A percentile compares a stretch with the other conserved stretches of the same genome.
phyloP scores from a whole-genome alignment of 2,329 filamentous ascomycete genomes.

The Trichoderma simmonsii region DNA sequence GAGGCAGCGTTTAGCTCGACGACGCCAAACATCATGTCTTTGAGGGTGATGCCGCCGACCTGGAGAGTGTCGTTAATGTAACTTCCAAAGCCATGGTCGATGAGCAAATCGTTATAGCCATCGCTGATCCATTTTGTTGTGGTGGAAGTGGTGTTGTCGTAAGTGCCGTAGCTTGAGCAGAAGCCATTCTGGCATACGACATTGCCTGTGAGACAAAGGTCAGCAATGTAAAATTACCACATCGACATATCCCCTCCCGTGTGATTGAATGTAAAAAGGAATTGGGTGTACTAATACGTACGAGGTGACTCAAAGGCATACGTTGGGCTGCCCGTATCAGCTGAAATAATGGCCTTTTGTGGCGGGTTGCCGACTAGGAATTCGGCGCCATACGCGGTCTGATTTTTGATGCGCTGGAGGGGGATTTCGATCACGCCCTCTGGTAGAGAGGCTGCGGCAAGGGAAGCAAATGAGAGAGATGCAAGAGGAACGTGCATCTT shows the following conservation, averaged over 20 bases:
- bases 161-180: conserved; percentile 16
- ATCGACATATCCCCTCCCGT: neutral
- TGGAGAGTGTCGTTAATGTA: conserved; percentile 19
- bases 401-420: conserved; percentile 18
- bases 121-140: conserved; percentile 7
- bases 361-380: conserved; percentile 17
- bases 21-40: conserved; percentile 17
- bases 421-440: conserved; percentile 18
- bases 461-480: neutral
- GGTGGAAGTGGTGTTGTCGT: conserved; percentile 19
- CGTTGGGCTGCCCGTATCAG: conserved; percentile 20
- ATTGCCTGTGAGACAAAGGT: neutral
- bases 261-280: neutral
- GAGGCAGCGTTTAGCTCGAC: conserved; percentile 10
- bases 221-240: neutral
- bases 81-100: conserved; percentile 17
- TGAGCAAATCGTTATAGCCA: conserved; percentile 18
- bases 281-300: neutral
- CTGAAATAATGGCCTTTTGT: conserved; percentile 13
- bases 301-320: conserved; percentile 19
- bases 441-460: neutral
- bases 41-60: conserved; percentile 7
- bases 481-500: neutral
- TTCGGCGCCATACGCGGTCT: conserved; percentile 20
- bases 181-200: conserved; percentile 16